Base-by-base conservation (phyloP, 2,329 filamentous ascomycete genomes). In the Aspergillus viridinutans region DNA sequence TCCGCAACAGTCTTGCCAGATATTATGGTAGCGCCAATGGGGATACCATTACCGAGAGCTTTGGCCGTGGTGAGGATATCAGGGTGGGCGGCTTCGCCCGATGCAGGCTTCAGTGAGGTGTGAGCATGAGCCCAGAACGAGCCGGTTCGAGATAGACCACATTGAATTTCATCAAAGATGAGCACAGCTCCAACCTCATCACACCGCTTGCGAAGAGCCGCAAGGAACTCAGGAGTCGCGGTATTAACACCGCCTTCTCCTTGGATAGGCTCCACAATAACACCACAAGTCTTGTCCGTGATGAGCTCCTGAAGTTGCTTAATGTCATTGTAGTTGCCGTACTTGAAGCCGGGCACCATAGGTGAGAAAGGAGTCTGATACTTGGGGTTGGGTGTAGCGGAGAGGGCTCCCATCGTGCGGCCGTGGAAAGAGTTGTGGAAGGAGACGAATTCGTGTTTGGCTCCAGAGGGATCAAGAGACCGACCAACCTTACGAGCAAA, bases 111-210 rank as follows among this genome's bases (percentile, higher is more conserved):
- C n/a, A 76, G 65, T 38, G 90, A 88, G 25, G 94, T 82, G 57
- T 81, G 80, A 10, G 81, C 82, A 70, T 99, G 93, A 0, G 94
- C 94, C 94, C 94, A 99, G 67, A 99, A 82, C 12, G 81, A 83
- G 38, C 94, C 94, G 1, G 94, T 97, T 53, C 94, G 87, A 26
- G 87, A 86, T 35, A 99, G 81, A 53, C 94, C 94, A 73, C 92
- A 97, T 76, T 99, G 94, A 61, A 99, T 99, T 80, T 99, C 94
- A 69, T 99, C 94, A 74, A 94, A 93, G 70, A 97, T 89, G 56
- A 99, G 79, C 3, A 97, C 85, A 1, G 93, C 92, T 52, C 90
- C 91, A 32, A 97, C 91, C 66, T 91, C 88, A 55, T 87, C 88
- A 75, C 92, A 97, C 58, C 92, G 85, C 70, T 83, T 84, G 57